A percentile compares a stretch with the other conserved stretches of the same genome.
Evolutionary conservation across 805 yeast species (phyloP).

Genomic region (Ogataea minuta): DNA sequence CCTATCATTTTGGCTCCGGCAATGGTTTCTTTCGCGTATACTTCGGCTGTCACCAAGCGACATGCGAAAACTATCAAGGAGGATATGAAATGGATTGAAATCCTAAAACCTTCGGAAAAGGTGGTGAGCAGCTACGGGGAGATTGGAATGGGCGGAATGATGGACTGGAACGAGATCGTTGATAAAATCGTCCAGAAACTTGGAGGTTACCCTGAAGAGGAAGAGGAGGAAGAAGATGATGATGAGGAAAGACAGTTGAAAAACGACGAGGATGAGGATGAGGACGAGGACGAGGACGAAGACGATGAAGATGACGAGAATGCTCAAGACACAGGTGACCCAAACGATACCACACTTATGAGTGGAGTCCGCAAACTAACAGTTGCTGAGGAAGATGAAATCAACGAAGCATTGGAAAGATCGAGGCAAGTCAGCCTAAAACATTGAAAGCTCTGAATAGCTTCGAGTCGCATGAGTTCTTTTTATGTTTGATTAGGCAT

Average conservation of each 20-base stretch:
- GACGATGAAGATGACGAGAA: slow-evolving; percentile 33
- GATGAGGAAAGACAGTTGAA: slow-evolving; percentile 32
- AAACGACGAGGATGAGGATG: slow-evolving; percentile 31
- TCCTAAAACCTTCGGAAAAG: slow-evolving; percentile 58
- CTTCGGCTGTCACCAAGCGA: slow-evolving; percentile 52
- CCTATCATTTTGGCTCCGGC: slow-evolving; percentile 60
- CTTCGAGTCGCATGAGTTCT: too few species aligned
- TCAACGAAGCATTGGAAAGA: slow-evolving; percentile 16
- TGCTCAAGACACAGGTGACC: slow-evolving; percentile 29
- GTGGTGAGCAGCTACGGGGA: slow-evolving; percentile 55
- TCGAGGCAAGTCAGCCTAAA: not conserved
- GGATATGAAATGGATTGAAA: slow-evolving; percentile 63
- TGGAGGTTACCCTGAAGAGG: slow-evolving; percentile 52
- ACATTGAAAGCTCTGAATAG: not conserved
- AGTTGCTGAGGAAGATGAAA: slow-evolving; percentile 34
- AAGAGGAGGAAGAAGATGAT: slow-evolving; percentile 50
- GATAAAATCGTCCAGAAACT: slow-evolving; percentile 50
- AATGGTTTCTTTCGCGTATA: slow-evolving; percentile 60
- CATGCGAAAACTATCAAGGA: slow-evolving; percentile 53
- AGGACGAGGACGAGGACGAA: slow-evolving; percentile 28
- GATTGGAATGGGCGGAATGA: slow-evolving; percentile 68
- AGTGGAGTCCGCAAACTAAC: slow-evolving; percentile 27
- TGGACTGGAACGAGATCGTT: slow-evolving; percentile 64
- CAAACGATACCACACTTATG: slow-evolving; percentile 19
- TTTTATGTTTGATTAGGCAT: too few species aligned